phyloP scores from a whole-genome alignment of 148 eudicot genomes.

The Diospyros lotus region DNA sequence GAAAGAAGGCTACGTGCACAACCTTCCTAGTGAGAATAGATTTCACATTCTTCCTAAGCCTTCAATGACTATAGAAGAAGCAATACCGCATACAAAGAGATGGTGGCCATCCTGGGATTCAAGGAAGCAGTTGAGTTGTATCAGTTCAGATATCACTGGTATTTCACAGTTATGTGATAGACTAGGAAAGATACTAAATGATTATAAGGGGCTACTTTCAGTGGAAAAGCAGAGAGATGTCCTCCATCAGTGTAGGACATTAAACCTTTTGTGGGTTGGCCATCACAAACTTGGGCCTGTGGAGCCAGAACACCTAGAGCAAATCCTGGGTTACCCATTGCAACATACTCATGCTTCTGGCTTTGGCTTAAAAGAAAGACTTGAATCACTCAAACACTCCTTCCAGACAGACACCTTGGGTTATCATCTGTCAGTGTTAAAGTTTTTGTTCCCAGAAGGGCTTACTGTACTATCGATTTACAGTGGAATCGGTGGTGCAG shows the following conservation, averaged over 20 bases:
- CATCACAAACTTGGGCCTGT: conserved; percentile 54
- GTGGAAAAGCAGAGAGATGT: conserved; percentile 54
- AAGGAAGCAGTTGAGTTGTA: conserved; percentile 66
- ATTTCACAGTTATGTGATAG: conserved; percentile 49
- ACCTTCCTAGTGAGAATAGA: conserved; percentile 65
- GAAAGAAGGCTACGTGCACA: conserved; percentile 85
- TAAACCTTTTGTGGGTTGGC: conserved; percentile 79
- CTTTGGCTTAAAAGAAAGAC: conserved; percentile 45
- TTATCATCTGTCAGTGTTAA: conserved; percentile 68
- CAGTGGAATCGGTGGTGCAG: conserved; percentile 86
- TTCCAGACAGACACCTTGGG: conserved; percentile 87
- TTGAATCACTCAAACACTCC: conserved; percentile 52
- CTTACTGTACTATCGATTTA: conserved; percentile 58
- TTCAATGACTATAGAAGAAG: conserved; percentile 73
- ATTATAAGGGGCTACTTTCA: conserved; percentile 50
- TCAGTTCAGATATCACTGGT: conserved; percentile 44
- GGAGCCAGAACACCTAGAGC: conserved; percentile 69
- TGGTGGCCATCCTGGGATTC: conserved; percentile 97
- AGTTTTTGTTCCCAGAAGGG: conserved; percentile 57
- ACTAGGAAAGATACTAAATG: conserved; percentile 42
- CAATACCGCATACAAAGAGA: conserved; percentile 55
- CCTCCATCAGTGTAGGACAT: conserved; percentile 50
- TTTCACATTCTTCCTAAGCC: conserved; percentile 54
- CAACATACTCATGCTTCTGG: conserved; percentile 60
- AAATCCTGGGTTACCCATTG: conserved; percentile 69